Base-by-base conservation (phyloP, 352 stramenopile species). In the Globisporangium cystogenes region DNA sequence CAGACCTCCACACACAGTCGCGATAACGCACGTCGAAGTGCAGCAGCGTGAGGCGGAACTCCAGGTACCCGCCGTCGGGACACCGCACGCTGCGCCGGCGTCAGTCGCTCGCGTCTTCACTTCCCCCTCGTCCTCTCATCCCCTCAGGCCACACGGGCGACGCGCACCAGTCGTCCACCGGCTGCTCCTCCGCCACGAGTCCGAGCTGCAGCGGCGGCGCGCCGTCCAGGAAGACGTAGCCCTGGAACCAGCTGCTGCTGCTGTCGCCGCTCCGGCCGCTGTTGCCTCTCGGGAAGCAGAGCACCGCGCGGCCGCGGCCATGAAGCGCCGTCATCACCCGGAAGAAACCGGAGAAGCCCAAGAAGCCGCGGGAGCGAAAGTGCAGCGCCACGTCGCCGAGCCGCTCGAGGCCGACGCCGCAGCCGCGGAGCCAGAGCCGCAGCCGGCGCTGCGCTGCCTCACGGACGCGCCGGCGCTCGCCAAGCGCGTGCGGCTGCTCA, bases 61-160 rank as follows among this genome's bases (percentile, higher is more conserved):
- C 71, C 57, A 82, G 68, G 60, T 84, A 88, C 7, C 77, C 77
- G 59, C 77, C 77, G 60, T 88, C 70, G 1, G 75, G 73, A 68
- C 77, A 88, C 26, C 64, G 65, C 48, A 83, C 60, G 54, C 72
- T 82, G 50, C 18, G 40, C 20, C n/a, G 14, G 3, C 26, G 23
- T 36, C 20, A 33, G 12, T 24, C 3, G 3, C 33, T 12, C n/a
- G n/a, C n/a, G n/a, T n/a, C n/a, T n/a, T n/a, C n/a, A n/a, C n/a
- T n/a, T n/a, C n/a, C n/a, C n/a, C n/a, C n/a, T n/a, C n/a, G n/a
- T n/a, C n/a, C n/a, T n/a, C n/a, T n/a, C n/a, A n/a, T n/a, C n/a
- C n/a, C n/a, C n/a, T n/a, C n/a, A n/a, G n/a, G n/a, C n/a, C n/a
- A n/a, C n/a, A n/a, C n/a, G n/a, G n/a, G n/a, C 23, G 53, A 41